phyloP scores from a whole-genome alignment of 2,329 filamentous ascomycete genomes.

The Cladobotryum protrusum region DNA sequence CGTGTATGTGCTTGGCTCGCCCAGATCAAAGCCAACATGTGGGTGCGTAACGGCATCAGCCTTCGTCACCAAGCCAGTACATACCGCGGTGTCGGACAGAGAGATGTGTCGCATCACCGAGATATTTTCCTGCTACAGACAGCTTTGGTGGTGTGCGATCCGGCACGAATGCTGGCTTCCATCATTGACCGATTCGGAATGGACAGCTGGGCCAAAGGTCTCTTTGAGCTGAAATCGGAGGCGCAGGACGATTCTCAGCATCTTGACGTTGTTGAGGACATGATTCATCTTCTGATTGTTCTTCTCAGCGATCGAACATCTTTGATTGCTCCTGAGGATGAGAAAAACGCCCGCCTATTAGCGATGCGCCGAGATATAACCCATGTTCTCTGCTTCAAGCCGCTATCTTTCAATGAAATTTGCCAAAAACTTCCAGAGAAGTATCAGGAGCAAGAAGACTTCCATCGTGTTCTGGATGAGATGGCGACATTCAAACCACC shows the following conservation, averaged over 20 bases:
- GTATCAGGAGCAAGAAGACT: constrained; percentile 81
- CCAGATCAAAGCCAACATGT: constrained; percentile 97
- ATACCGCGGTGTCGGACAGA: constrained; percentile 80
- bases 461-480: constrained; percentile 74
- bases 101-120: constrained; percentile 89
- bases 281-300: constrained; percentile 88
- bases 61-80: constrained; percentile 91
- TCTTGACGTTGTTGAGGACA: constrained; percentile 90
- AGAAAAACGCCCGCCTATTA: constrained; percentile 57
- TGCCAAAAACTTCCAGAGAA: constrained; percentile 80
- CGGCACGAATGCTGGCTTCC: constrained; percentile 76
- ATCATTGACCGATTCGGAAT: constrained; percentile 90
- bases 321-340: constrained; percentile 62
- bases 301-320: constrained; percentile 83
- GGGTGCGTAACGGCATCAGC: constrained; percentile 96
- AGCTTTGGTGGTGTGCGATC: constrained; percentile 78
- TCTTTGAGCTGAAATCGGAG: constrained; percentile 65
- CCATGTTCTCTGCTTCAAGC: constrained; percentile 93
- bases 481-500: constrained; percentile 87
- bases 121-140: constrained; percentile 93
- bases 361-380: constrained; percentile 84
- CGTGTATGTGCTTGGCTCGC: constrained; percentile 93
- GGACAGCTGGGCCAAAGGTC: constrained; percentile 76
- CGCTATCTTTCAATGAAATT: constrained; percentile 89
- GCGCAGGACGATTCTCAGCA: constrained; percentile 83